Evolutionary conservation across 495 filamentous ascomycete genomes (phyloP).

Genomic region (Daldinia vernicosa): DNA sequence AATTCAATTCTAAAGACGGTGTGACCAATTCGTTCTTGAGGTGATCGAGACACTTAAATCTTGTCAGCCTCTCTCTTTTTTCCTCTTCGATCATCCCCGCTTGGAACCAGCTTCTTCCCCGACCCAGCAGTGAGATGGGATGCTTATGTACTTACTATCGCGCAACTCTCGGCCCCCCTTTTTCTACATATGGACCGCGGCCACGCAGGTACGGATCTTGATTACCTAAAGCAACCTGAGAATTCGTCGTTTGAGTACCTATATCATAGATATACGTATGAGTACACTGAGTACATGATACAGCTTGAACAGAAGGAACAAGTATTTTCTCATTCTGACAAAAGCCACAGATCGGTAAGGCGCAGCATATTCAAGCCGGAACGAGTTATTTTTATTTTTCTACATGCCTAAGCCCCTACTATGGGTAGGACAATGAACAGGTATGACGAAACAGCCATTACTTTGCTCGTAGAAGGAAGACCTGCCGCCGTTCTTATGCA

Average conservation of each 20-base stretch:
- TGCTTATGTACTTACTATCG: slow-evolving; percentile 13
- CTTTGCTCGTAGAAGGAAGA: slow-evolving; percentile 15
- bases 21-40: slow-evolving; percentile 35
- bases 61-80: slow-evolving; percentile 18
- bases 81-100: slow-evolving; percentile 8
- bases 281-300: background rate
- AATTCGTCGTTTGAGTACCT: background rate
- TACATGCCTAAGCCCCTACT: slow-evolving; percentile 18
- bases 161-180: slow-evolving; percentile 22
- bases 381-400: slow-evolving; percentile 4
- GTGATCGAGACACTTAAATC: slow-evolving; percentile 21
- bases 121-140: slow-evolving; percentile 13
- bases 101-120: slow-evolving; percentile 15
- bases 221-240: slow-evolving; percentile 28
- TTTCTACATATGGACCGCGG: slow-evolving; percentile 20
- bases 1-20: slow-evolving; percentile 24
- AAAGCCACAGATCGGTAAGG: slow-evolving; percentile 25
- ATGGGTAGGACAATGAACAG: slow-evolving; percentile 3
- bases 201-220: slow-evolving; percentile 38
- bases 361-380: slow-evolving; percentile 17
- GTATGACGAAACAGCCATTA: slow-evolving; percentile 37
- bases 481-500: slow-evolving; percentile 1
- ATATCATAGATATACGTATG: no score
- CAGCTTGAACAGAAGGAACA: slow-evolving; percentile 21
- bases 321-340: slow-evolving; percentile 15